These are phyloP conservation scores for Lophium mytilinum DNA, from an alignment of 495 filamentous ascomycete species.

Conservation along the genomic window DNA sequence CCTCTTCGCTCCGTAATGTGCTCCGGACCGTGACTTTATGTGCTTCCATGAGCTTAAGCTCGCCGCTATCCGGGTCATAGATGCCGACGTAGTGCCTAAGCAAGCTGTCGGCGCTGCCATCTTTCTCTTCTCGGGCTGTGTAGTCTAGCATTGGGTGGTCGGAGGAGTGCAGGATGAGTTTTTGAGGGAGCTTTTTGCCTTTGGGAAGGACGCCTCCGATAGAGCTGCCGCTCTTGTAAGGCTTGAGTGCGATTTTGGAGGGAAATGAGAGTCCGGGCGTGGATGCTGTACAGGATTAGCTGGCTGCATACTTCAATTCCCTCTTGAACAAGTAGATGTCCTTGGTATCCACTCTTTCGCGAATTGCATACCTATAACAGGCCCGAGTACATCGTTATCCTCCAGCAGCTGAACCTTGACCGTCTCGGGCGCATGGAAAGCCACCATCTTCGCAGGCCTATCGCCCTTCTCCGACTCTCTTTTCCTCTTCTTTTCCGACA, in stretches of 20 bases:
- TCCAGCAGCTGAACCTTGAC: slow-evolving; percentile 42
- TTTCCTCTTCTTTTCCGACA: slow-evolving; percentile 66
- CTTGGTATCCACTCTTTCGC: too few species aligned
- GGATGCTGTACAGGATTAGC: slow-evolving; percentile 42
- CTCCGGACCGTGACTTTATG: slow-evolving; percentile 59
- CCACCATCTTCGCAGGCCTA: slow-evolving; percentile 56
- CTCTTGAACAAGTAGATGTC: too few species aligned
- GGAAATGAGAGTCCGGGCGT: slow-evolving; percentile 59
- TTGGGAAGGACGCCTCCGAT: slow-evolving; percentile 13
- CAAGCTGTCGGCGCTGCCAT: slow-evolving; percentile 50
- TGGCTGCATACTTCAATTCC: slow-evolving; percentile 7
- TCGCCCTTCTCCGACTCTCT: slow-evolving; percentile 47
- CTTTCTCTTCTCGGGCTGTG: slow-evolving; percentile 62
- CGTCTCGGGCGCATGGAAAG: slow-evolving; percentile 41
- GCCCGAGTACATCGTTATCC: slow-evolving; percentile 9
- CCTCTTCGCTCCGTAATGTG: slow-evolving; percentile 25
- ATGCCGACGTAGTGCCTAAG: slow-evolving; percentile 83
- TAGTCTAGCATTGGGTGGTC: slow-evolving; percentile 74
- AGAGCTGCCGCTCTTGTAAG: slow-evolving; percentile 43
- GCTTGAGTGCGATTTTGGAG: slow-evolving; percentile 48
- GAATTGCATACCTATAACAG: slow-evolving; percentile 19
- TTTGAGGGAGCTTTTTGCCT: slow-evolving; percentile 41
- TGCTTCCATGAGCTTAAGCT: slow-evolving; percentile 66
- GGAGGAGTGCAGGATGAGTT: slow-evolving; percentile 73
- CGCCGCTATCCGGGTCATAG: slow-evolving; percentile 64